Evolutionary conservation across 345 rosid species (phyloP).

Genomic region (Rhizophora mangle): DNA sequence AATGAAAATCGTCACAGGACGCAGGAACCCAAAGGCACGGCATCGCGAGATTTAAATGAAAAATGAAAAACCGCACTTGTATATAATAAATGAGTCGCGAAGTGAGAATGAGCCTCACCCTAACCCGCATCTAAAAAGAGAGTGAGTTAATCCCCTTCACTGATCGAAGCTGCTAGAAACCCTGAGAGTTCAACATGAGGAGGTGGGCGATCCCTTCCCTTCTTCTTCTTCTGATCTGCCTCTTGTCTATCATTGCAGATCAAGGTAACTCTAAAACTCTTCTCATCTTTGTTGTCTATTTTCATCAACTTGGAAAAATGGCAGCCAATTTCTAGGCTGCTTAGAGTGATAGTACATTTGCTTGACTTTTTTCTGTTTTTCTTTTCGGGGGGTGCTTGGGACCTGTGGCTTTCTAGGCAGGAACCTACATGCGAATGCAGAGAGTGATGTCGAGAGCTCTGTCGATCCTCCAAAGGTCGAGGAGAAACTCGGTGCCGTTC

Average conservation of each 20-base stretch:
- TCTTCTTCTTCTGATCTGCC: constrained; percentile 53
- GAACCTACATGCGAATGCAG: constrained; percentile 79
- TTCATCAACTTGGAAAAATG: neutral
- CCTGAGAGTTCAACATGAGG: constrained; percentile 46
- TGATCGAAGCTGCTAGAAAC: constrained; percentile 25
- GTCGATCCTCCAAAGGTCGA: constrained; percentile 91
- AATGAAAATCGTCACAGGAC: constrained; percentile 7
- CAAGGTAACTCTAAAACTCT: constrained; percentile 47
- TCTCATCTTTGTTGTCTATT: neutral
- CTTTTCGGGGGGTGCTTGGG: constrained; percentile 7
- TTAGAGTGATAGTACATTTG: neutral
- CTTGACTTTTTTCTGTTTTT: neutral
- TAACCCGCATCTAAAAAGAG: neutral
- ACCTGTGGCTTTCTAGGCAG: constrained; percentile 46
- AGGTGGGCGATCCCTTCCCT: constrained; percentile 88
- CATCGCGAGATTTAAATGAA: neutral
- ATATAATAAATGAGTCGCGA: neutral
- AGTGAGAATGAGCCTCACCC: neutral
- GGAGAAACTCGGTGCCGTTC: constrained; percentile 90
- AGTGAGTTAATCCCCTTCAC: neutral
- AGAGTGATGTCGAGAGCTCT: constrained; percentile 50
- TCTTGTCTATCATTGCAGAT: constrained; percentile 71
- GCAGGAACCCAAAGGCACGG: neutral
- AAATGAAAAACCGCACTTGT: too few relatives aligned
- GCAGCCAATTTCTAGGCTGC: neutral